Percentiles rank a stretch among this genome's conserved stretches.
Conservation (phyloP, 2,329 filamentous ascomycete genomes). For the Colletotrichum sidae region DNA sequence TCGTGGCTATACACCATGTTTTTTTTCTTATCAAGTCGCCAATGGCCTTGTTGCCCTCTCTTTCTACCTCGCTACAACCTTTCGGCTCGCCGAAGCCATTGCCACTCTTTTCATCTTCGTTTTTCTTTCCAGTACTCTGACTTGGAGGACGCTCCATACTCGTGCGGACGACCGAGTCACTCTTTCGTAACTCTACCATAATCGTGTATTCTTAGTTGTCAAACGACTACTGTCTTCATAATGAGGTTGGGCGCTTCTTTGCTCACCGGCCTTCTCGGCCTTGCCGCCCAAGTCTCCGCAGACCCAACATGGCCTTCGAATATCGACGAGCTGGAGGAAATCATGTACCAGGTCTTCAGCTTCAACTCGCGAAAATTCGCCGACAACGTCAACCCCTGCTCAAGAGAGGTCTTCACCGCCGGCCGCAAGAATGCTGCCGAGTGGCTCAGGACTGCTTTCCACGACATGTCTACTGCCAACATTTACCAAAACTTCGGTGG, state of each 20-base stretch:
- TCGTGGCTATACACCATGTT: background rate
- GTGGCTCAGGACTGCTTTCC: conserved; percentile 71
- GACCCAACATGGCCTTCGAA: conserved; percentile 71
- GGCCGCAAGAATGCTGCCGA: conserved; percentile 70
- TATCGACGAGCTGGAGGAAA: conserved; percentile 72
- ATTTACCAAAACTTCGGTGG: conserved; percentile 61
- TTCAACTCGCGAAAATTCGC: conserved; percentile 67
- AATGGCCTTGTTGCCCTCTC: background rate
- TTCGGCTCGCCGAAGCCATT: background rate
- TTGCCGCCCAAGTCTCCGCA: conserved; percentile 51
- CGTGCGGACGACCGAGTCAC: conserved; percentile 7
- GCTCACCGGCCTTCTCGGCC: conserved; percentile 50
- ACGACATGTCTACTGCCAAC: conserved; percentile 70
- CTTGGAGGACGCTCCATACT: background rate
- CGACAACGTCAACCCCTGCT: conserved; percentile 67
- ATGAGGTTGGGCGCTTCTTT: conserved; percentile 46
- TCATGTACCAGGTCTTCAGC: conserved; percentile 69
- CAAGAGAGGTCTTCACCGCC: conserved; percentile 61
- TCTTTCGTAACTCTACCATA: conserved; percentile 9
- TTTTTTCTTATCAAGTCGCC: too few species aligned
- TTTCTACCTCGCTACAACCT: conserved; percentile 26
- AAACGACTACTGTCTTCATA: background rate
- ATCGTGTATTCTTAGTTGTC: background rate
- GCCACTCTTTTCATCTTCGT: background rate
- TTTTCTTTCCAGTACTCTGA: background rate